These are phyloP conservation scores for Candida silvicultrix DNA, from an alignment of 805 yeast species.

Conservation along the genomic window DNA sequence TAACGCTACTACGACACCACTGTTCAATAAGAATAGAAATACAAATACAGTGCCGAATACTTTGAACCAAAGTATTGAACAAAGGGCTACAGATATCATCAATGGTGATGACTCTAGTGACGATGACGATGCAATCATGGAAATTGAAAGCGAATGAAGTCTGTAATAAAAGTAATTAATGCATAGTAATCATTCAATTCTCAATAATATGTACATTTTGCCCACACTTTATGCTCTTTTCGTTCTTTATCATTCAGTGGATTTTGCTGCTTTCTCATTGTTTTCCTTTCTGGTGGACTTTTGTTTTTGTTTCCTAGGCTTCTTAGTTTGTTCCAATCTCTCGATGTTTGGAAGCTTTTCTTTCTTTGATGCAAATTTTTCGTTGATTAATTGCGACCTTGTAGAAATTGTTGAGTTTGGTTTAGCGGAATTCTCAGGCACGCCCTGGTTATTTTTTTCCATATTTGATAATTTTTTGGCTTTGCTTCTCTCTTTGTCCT, in stretches of 20 bases:
- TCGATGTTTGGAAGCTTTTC: neutral
- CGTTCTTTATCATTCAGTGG: too few species aligned
- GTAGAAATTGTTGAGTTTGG: neutral
- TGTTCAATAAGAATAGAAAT: slow-evolving; percentile 21
- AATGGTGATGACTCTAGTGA: slow-evolving; percentile 34
- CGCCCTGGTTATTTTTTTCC: too few species aligned
- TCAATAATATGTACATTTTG: too few species aligned
- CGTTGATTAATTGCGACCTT: neutral
- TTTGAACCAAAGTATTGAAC: slow-evolving; percentile 3
- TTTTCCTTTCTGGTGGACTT: too few species aligned
- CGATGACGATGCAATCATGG: slow-evolving; percentile 51
- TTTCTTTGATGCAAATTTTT: neutral
- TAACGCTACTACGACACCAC: slow-evolving; percentile 16
- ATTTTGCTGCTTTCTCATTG: neutral
- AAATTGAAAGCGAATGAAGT: slow-evolving; percentile 43
- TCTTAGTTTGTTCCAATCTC: neutral
- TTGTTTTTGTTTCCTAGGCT: neutral
- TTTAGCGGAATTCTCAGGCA: too few species aligned
- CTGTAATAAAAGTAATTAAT: neutral
- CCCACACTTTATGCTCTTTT: too few species aligned
- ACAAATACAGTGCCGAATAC: slow-evolving; percentile 6
- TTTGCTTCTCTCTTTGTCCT: neutral
- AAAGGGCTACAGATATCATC: slow-evolving; percentile 12
- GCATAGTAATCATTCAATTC: neutral
- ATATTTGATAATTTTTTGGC: too few species aligned